Evolutionary conservation across 2,329 filamentous ascomycete species (phyloP), one percentile per base, ranked within the genome.

Genomic region (Claviceps sp.): DNA sequence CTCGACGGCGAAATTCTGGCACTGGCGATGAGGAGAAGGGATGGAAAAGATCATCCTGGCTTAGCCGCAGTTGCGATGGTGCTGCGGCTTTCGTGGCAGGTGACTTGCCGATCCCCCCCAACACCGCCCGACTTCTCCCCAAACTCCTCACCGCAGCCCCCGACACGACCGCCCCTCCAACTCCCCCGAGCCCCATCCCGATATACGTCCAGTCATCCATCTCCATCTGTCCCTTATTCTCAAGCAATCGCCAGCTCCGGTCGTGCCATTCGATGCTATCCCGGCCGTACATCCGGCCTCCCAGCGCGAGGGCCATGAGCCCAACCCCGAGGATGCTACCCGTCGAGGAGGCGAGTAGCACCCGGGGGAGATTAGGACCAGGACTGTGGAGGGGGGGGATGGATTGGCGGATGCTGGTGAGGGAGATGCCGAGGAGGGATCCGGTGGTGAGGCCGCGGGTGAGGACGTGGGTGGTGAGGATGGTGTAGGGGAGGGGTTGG

Each of bases 11-110:
- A 57, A 98, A 96, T 56, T 87, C 85, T 41, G 88, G 85, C 43
- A 91, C 86, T 8, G 94, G 93, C 14, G 93, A 98, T 57, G 84
- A 77, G 39, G 88, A 87, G 67, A 93, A 95, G 10, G 88, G 82
- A 69, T 98, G 91, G 74, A 97, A 98, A 52, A 98, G 83, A 65
- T 96, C 85, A 69, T 94, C 82, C 49, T 82, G 76, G 56, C 74
- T 74, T 26, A 95, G 75, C 47, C 61, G 63, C 24, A 64, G 54
- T 24, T 59, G 59, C n/a, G 54, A 58, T n/a, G 57, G 48, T 10
- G 62, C 58, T 14, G 58, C 56, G 38, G 64, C 63, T 52, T 67
- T 64, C 2, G 60, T 59, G 13, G 58, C 57, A 4, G 50, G 49
- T 6, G 55, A 59, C 1, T 62, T 30, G 40, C 74, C 74, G 1